Evolutionary conservation across 2,329 filamentous ascomycete species (phyloP), one percentile per base, ranked within the genome.

Genomic region (Botrytis galanthina): DNA sequence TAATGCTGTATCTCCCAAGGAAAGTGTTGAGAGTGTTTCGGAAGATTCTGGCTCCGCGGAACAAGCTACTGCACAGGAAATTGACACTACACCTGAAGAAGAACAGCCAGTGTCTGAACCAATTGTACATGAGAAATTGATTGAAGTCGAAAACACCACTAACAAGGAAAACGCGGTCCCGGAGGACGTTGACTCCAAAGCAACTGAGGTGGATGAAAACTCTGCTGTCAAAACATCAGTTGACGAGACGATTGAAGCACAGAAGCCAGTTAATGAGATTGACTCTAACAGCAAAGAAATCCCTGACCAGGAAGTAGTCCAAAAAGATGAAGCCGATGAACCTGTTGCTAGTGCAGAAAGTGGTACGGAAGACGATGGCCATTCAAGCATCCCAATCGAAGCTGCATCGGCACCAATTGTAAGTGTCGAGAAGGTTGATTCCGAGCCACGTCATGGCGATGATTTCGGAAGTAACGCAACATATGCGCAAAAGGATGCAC

Each of bases 401-500:
- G 48, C 32, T 42, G 48, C 39, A 29, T 44, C 66, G 48, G 39
- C 39, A 22, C 81, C 82, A 12, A 73, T 75, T 16, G 63, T 82
- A 20, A 61, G 69, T 22, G 77, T 83, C 29, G 82, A 83, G 73
- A 81, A 83, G 74, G 78, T 78, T 1, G 82, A 83, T 64, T 75
- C 79, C 9, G 74, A 78, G 66, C 81, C 81, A 32, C 77, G 76
- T 18, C 76, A 80, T 78, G 81, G 80, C 20, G 82, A 84, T 61
- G 81, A 83, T 74, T 80, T 83, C 74, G 81, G 81, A 10, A 63
- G 77, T 10, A 72, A 78, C 63, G 81, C 81, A 37, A 82, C 81
- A 7, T 72, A 73, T 67, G 77, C 75, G 46, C 81, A 84, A 72
- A 81, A 81, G 67, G 74, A 81, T 59, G 81, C 82, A 2, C 79